These are phyloP conservation scores for Jacaranda copaia DNA, from an alignment of 257 asterid species.

Conservation along the genomic window DNA sequence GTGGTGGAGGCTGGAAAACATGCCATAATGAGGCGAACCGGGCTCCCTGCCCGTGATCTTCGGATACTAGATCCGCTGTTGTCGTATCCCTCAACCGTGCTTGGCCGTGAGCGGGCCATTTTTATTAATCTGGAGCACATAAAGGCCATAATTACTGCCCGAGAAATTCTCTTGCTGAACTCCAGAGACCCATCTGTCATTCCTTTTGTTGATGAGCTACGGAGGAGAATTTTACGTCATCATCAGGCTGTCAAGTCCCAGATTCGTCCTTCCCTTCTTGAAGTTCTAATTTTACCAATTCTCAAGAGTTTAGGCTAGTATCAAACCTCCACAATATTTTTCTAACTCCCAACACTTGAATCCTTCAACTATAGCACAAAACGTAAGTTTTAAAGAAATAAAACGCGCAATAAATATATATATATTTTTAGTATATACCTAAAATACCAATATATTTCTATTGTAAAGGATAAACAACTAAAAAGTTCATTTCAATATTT, in stretches of 20 bases:
- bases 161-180: conserved; percentile 82
- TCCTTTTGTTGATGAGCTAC: conserved; percentile 91
- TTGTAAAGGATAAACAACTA: no score
- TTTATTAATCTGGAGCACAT: conserved; percentile 94
- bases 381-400: no score
- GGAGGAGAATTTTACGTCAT: conserved; percentile 75
- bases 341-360: no score
- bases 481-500: no score
- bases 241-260: conserved; percentile 48
- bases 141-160: conserved; percentile 94
- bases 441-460: no score
- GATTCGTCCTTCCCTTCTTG: conserved; percentile 12
- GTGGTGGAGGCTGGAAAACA: conserved; percentile 92
- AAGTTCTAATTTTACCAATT: not conserved
- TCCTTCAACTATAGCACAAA: no score
- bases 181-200: conserved; percentile 86
- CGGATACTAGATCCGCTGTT: conserved; percentile 88
- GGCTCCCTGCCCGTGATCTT: conserved; percentile 96
- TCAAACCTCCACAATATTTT: no score
- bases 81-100: conserved; percentile 86
- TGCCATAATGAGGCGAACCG: conserved; percentile 93
- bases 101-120: conserved; percentile 94
- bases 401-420: no score
- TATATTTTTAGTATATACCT: no score
- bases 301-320: no score